These are phyloP conservation scores for Helotiales sp. DNA, from an alignment of 2,329 filamentous ascomycete genomes.

Conservation along the genomic window DNA sequence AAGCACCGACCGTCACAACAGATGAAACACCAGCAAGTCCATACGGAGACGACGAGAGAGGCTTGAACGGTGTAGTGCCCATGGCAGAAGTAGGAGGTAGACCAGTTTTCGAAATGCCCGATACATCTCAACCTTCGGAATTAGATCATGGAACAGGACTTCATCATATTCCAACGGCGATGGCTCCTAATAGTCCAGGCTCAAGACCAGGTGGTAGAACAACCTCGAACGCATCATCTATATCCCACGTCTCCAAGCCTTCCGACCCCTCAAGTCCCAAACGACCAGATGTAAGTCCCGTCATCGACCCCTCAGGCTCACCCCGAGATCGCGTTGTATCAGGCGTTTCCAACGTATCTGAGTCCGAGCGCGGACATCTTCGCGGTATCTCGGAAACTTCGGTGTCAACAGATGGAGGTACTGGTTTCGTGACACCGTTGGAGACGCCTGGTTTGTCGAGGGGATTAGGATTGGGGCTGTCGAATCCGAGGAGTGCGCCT, in stretches of 20 bases:
- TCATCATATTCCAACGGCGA: constrained; percentile 19
- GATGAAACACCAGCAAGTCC: constrained; percentile 27
- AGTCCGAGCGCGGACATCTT: constrained; percentile 25
- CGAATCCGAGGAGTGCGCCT: neutral
- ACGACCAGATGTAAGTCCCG: constrained; percentile 11
- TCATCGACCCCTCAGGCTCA: constrained; percentile 15
- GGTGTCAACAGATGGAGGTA: constrained; percentile 24
- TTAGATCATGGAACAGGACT: constrained; percentile 18
- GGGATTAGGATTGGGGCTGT: neutral
- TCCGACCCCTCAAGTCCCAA: constrained; percentile 22
- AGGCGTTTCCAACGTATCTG: constrained; percentile 21
- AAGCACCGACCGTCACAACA: constrained; percentile 33
- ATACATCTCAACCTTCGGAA: constrained; percentile 28
- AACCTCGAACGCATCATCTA: neutral
- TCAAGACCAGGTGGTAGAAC: neutral
- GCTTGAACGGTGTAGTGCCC: constrained; percentile 21
- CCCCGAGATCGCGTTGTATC: constrained; percentile 1
- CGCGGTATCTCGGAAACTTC: constrained; percentile 29
- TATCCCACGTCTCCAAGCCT: neutral
- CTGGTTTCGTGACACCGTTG: neutral
- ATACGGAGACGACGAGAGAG: constrained; percentile 19
- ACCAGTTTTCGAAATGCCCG: constrained; percentile 36
- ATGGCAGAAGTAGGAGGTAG: constrained; percentile 28
- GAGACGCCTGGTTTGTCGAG: constrained; percentile 6
- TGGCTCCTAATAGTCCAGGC: constrained; percentile 17